Conservation (phyloP, 2,329 filamentous ascomycete genomes). For the Aspergillus sp. region DNA sequence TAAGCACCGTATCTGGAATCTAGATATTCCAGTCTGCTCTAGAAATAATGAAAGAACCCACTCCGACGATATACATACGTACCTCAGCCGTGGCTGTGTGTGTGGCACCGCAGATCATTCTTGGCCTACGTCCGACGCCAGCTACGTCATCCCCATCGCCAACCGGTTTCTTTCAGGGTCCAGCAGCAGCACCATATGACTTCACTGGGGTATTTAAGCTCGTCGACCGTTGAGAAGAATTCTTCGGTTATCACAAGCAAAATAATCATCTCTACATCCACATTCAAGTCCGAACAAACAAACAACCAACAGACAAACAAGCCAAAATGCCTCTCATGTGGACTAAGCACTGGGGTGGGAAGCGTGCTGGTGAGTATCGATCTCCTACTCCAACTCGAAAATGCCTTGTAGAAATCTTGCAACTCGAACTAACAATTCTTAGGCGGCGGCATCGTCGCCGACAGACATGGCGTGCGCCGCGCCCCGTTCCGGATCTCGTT, state of each 20-base stretch:
- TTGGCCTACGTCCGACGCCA: not conserved
- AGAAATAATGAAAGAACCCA: too few relatives aligned
- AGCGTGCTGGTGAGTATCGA: not conserved
- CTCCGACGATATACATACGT: too few relatives aligned
- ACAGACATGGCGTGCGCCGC: not conserved
- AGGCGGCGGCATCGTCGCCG: slow-evolving; percentile 3
- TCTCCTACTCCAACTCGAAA: not conserved
- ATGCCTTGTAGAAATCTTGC: too few relatives aligned
- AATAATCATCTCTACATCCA: not conserved
- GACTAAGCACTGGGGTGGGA: slow-evolving; percentile 1
- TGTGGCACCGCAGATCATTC: not conserved
- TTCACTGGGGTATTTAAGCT: too few relatives aligned
- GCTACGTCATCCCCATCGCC: not conserved
- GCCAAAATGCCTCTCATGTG: not conserved
- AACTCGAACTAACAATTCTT: too few relatives aligned
- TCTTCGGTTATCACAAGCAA: not conserved
- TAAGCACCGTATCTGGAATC: too few relatives aligned
- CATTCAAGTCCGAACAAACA: too few relatives aligned
- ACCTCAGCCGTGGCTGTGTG: not conserved
- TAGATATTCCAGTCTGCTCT: too few relatives aligned
- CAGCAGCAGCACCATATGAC: not conserved
- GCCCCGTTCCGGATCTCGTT: not conserved
- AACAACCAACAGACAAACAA: too few relatives aligned
- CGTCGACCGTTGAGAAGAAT: not conserved
- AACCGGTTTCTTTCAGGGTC: not conserved